A percentile compares a stretch with the other conserved stretches of the same genome.
Evolutionary conservation across 2,329 filamentous ascomycete species (phyloP).

Genomic region (Fusarium cicatricum): DNA sequence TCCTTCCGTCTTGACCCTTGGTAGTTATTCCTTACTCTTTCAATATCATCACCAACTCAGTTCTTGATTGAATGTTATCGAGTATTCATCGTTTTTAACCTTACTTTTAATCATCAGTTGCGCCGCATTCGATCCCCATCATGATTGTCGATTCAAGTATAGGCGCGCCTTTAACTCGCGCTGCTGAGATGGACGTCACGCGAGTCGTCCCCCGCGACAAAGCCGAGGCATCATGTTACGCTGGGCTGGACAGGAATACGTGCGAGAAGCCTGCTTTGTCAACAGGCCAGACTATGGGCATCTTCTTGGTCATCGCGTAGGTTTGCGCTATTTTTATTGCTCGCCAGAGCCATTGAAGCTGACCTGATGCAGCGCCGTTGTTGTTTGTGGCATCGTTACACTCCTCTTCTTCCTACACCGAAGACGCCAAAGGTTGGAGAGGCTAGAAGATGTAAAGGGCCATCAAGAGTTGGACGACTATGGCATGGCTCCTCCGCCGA

Average conservation of each 20-base stretch:
- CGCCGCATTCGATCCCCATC: slow-evolving; percentile 3
- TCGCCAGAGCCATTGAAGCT: background rate
- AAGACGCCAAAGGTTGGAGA: slow-evolving; percentile 28
- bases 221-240: slow-evolving; percentile 29
- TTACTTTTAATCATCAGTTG: background rate
- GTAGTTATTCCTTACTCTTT: slow-evolving; percentile 1
- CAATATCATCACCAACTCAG: background rate
- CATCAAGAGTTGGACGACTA: slow-evolving; percentile 42
- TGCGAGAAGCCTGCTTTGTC: slow-evolving; percentile 36
- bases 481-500: slow-evolving; percentile 22
- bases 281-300: slow-evolving; percentile 16
- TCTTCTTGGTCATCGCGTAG: slow-evolving; percentile 21
- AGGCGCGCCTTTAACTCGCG: slow-evolving; percentile 12
- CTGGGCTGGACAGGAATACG: slow-evolving; percentile 21
- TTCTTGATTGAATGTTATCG: background rate
- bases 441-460: slow-evolving; percentile 35
- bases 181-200: slow-evolving; percentile 17
- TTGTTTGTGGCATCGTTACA: slow-evolving; percentile 21
- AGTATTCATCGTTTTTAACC: slow-evolving; percentile 9
- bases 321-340: background rate
- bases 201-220: slow-evolving; percentile 30
- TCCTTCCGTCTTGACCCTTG: slow-evolving; percentile 5
- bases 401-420: slow-evolving; percentile 35
- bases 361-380: slow-evolving; percentile 13
- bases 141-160: slow-evolving; percentile 27